A percentile compares a stretch with the other conserved stretches of the same genome.
These are phyloP conservation scores for Fraxinus floribunda DNA, from an alignment of 305 asterid genomes.

Conservation along the genomic window DNA sequence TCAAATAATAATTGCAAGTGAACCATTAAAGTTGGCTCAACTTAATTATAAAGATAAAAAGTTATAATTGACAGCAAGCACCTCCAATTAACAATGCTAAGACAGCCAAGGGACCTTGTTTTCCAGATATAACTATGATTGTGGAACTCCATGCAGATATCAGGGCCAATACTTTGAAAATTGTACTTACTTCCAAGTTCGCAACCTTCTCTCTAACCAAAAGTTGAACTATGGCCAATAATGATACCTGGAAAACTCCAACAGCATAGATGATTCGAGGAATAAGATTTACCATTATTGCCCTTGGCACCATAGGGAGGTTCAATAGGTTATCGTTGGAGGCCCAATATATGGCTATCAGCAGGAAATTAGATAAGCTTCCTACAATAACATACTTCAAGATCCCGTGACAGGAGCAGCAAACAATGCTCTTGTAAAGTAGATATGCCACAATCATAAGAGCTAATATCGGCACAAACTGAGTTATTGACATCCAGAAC, in stretches of 20 bases:
- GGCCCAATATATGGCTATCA: constrained; percentile 67
- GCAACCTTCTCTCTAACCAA: constrained; percentile 31
- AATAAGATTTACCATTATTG: constrained; percentile 48
- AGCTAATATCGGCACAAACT: constrained; percentile 57
- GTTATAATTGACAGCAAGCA: constrained; percentile 30
- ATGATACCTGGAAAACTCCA: constrained; percentile 64
- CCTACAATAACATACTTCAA: constrained; percentile 54
- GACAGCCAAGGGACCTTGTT: constrained; percentile 79
- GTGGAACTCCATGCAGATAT: constrained; percentile 78
- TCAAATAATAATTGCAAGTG: constrained; percentile 1
- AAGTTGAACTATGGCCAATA: constrained; percentile 40
- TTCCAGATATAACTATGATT: constrained; percentile 72
- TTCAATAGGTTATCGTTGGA: constrained; percentile 46
- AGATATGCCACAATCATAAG: constrained; percentile 56
- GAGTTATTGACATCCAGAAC: constrained; percentile 51
- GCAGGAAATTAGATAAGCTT: constrained; percentile 50
- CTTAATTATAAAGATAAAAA: not conserved
- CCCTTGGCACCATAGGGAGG: constrained; percentile 34
- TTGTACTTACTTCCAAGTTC: constrained; percentile 40
- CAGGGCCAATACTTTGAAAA: constrained; percentile 56
- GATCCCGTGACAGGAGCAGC: constrained; percentile 45
- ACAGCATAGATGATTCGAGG: constrained; percentile 67
- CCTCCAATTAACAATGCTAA: constrained; percentile 72
- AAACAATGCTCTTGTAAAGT: constrained; percentile 48
- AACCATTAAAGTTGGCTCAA: not conserved